Evolutionary conservation across 257 asterid genomes (phyloP), one percentile per base, ranked within the genome.

Genomic region (Eustoma russellianum): DNA sequence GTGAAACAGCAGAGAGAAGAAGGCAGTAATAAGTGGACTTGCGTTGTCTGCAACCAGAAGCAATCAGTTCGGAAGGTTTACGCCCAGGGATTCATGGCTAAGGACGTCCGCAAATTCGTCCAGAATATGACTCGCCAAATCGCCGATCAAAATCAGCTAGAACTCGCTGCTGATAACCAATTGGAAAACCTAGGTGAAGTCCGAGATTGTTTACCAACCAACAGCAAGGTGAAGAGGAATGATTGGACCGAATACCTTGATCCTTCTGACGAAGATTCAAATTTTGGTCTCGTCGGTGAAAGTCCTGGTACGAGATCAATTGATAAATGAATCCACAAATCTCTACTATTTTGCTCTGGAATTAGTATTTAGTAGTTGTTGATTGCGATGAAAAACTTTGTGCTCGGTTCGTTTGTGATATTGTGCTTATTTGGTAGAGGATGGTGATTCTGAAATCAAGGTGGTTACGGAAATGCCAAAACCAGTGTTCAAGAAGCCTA

Each of bases 1-100:
- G 96, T 91, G 79, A 87, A 87, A 93, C 97, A 91, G 84, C 76
- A 71, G 86, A 91, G n/a, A 82, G 79, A 91, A 84, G 89, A 84
- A n/a, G n/a, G 94, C 67, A 74, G 84, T 77, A 87, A 82, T 69
- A 82, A 74, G 54, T 91, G 98, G 98, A 72, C 13, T 63, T 91
- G 98, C 73, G 95, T 79, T 17, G 90, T 84, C 44, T 91, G 97
- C 77, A 83, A 88, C 69, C 68, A 82, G 85, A 91, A 81, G 72
- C 96, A 91, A 56, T 84, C 98, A 2, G 72, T 79, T 16, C 73
- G 79, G 30, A 77, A 73, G 57, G 89, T 84, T 35, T 84, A 74
- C 35, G 79, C 89, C 7, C 83, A 71, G 44, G 78, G 81, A 11
- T 69, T 70, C 52, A 74, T 80, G 94, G 98, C 97, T 28, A 91